Evolutionary conservation across 495 filamentous ascomycete genomes (phyloP), one percentile per base, ranked within the genome.

Genomic region (Penicillium subrubescens): DNA sequence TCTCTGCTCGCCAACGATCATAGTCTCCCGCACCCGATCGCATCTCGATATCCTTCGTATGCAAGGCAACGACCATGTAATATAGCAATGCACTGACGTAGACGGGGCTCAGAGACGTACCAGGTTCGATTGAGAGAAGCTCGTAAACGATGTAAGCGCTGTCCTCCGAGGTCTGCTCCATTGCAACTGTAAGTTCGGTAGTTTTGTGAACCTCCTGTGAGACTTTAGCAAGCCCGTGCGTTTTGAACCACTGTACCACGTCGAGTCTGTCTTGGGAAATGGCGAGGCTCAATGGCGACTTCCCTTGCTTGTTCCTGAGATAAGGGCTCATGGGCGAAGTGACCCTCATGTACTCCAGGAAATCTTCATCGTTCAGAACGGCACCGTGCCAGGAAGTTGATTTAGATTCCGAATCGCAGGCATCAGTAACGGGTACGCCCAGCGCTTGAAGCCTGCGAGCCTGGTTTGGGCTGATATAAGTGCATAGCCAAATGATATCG

Each of bases 331-430:
- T 23, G 10, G 23, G 62, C 21, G 7, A 48, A 59, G 33, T 51
- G 7, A 21, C 31, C 25, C 54, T 8, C 58, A 65, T 17, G 29
- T 41, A 65, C 14, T 62, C 48, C 21, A 68, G 43, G 31, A 68
- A 68, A 5, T 19, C 59, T 4, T 55, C 21, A 23, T 48, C 59
- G 35, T 68, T 68, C 11, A 14, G 5, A 10, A 50, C 59, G 12
- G 50, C 62, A 33, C 53, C 59, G n/a, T 68, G 62, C 66, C 66
- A 68, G 5, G 62, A 8, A 8, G 46, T 61, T 10, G 52, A 23
- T 0, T 44, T 34, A 1, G 33, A 1, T 8, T 52, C 37, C 14
- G 5, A 1, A 4, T 27, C 48, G 31, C 15, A 2, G n/a, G 11
- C 8, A 12, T 29, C 17, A 17, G 15, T 27, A 11, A 56, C 14